Conservation (phyloP, 805 yeast species). For the Starmera pachycereana region DNA sequence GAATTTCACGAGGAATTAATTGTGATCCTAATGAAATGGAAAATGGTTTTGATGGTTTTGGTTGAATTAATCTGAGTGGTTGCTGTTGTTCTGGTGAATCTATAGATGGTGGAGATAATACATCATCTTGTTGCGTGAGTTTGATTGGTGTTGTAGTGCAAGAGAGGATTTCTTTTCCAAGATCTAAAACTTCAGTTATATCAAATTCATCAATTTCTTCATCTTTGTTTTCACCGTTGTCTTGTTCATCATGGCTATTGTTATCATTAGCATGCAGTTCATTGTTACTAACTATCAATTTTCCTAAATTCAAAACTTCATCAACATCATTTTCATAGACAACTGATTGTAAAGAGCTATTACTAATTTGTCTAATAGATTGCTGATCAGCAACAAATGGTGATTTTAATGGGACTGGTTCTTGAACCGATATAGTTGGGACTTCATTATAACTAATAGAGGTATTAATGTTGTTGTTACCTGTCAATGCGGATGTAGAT, state of each 20-base stretch:
- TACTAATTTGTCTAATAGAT: not conserved
- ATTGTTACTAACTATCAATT: no score
- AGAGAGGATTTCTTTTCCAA: not conserved
- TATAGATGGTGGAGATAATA: not conserved
- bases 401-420: conserved; percentile 1
- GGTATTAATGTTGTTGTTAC: no score
- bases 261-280: not conserved
- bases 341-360: no score
- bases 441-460: not conserved
- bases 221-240: no score
- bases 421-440: not conserved
- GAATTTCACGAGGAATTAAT: not conserved
- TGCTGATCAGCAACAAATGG: not conserved
- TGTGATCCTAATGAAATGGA: conserved; percentile 1
- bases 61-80: not conserved
- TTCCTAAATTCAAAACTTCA: no score
- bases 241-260: no score
- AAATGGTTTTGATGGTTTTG: not conserved
- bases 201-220: no score
- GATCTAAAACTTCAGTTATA: not conserved
- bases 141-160: not conserved
- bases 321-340: no score
- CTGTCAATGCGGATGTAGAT: no score
- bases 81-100: not conserved
- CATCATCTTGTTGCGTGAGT: not conserved